Evolutionary conservation across 768 basidiomycete species (phyloP).

Genomic region (Amanita thiersii): DNA sequence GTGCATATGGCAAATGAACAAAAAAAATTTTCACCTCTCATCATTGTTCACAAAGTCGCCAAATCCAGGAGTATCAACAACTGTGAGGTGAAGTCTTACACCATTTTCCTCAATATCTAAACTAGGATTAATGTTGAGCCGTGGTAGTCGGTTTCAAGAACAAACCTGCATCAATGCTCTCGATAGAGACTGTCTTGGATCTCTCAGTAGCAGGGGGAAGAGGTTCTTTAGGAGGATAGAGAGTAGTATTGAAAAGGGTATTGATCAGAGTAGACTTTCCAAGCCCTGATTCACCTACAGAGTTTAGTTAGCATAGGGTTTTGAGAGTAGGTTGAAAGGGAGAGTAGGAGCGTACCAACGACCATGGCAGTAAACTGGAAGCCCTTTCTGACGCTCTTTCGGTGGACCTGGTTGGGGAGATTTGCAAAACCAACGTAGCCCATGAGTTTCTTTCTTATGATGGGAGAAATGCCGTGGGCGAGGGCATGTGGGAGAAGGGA

Average conservation of each 20-base stretch:
- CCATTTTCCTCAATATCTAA: slow-evolving; percentile 98
- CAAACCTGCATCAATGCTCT: slow-evolving; percentile 95
- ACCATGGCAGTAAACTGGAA: slow-evolving; percentile 99
- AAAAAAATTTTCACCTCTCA: slow-evolving; percentile 69
- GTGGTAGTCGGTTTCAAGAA: too few species aligned
- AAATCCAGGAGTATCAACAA: slow-evolving; percentile 98
- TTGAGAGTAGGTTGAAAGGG: slow-evolving; percentile 6
- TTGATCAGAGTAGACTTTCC: slow-evolving; percentile 99
- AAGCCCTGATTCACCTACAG: slow-evolving; percentile 89
- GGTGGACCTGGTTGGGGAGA: slow-evolving; percentile 98
- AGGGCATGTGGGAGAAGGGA: slow-evolving; percentile 37
- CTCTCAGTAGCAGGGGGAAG: slow-evolving; percentile 79
- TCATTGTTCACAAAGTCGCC: slow-evolving; percentile 99
- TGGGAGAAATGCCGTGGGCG: slow-evolving; percentile 31
- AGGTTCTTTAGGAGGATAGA: slow-evolving; percentile 86
- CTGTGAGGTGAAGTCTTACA: slow-evolving; percentile 93
- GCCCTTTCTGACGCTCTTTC: slow-evolving; percentile 95
- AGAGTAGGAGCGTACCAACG: slow-evolving; percentile 76
- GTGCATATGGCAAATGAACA: slow-evolving; percentile 8
- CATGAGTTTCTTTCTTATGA: slow-evolving; percentile 86
- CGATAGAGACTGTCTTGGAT: slow-evolving; percentile 92
- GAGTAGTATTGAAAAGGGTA: slow-evolving; percentile 94
- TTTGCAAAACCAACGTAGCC: slow-evolving; percentile 97
- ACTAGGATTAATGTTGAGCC: too few species aligned
- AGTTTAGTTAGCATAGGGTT: slow-evolving; percentile 15